Evolutionary conservation across 768 basidiomycete species (phyloP).

Genomic region (Pleurotus djamor): DNA sequence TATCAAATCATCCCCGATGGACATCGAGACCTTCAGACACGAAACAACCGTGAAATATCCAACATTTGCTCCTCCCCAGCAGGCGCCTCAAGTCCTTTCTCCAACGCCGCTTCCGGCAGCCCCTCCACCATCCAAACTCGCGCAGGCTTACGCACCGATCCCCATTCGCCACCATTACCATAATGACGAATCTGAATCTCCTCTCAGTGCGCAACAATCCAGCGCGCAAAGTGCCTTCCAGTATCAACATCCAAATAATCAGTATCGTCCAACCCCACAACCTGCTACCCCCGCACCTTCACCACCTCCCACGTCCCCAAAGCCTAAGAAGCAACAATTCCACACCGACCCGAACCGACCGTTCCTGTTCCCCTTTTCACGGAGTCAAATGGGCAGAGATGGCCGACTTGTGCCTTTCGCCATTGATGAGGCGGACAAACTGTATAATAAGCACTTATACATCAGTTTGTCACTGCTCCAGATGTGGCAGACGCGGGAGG

Average conservation of each 20-base stretch:
- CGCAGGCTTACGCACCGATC: slow-evolving; percentile 90
- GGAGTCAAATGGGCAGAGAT: slow-evolving; percentile 47
- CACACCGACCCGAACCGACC: slow-evolving; percentile 95
- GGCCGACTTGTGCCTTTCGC: slow-evolving; percentile 86
- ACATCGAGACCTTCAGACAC: slow-evolving; percentile 85
- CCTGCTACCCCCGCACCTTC: slow-evolving; percentile 90
- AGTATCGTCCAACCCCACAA: slow-evolving; percentile 50
- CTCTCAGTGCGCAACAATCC: slow-evolving; percentile 37
- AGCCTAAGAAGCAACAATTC: slow-evolving; percentile 98
- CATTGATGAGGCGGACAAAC: slow-evolving; percentile 91
- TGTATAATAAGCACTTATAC: slow-evolving; percentile 90
- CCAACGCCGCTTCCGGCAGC: slow-evolving; percentile 23
- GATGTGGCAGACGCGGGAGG: slow-evolving; percentile 95
- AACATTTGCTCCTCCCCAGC: slow-evolving; percentile 73
- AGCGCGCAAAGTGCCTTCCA: slow-evolving; percentile 21
- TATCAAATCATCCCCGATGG: slow-evolving; percentile 89
- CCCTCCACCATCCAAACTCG: slow-evolving; percentile 58
- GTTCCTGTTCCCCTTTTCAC: slow-evolving; percentile 94
- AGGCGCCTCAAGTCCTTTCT: slow-evolving; percentile 27
- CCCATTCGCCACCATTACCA: slow-evolving; percentile 95
- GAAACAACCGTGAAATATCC: slow-evolving; percentile 97
- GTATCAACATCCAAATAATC: slow-evolving; percentile 15
- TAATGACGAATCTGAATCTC: slow-evolving; percentile 66
- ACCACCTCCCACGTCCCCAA: slow-evolving; percentile 69
- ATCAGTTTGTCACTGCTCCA: slow-evolving; percentile 86